Base-by-base conservation (phyloP, 352 stramenopile species). In the Phytophthora sansomeana region DNA sequence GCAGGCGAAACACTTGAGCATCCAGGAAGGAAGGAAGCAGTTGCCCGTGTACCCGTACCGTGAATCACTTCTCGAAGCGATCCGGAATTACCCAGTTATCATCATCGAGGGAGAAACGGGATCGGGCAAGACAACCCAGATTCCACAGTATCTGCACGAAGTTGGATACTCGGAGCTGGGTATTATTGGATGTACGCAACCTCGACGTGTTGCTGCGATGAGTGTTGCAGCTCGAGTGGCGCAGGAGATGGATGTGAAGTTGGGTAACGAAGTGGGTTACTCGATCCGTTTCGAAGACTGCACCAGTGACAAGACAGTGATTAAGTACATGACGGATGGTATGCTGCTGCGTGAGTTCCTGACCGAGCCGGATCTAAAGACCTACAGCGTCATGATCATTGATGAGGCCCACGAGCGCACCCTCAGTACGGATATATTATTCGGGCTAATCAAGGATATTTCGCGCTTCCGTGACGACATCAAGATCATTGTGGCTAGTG, bases 241-340 rank as follows among this genome's bases (percentile, higher is more conserved):
- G 5, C 83, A 99, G 58, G 98, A 99, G 75, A 99, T 99, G 96
- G 91, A 98, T 74, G 92, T 98, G 13, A 97, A 97, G 65, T 74
- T 99, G 6, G 98, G 98, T 11, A 92, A 99, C 48, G 95, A 99
- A 78, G 97, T 99, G 24, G 98, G 98, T 0, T 99, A 99, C 77
- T 97, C 90, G 28, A 99, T 99, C 67, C 97, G 98, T 56, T 99
- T 99, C 72, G 98, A 99, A 74, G 98, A 99, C 75, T 99, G 97
- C 67, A 99, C 98, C 21, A 98, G 87, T 57, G 93, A 98, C 57
- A 94, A 97, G 50, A 99, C 98, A 1, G 75, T 96, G 26, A 93
- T 99, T 55, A 98, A 98, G 76, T 99, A 99, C 83, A 99, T 99
- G 96, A 99, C 98, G 1, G 98, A 99, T 74, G 98, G 98, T 72